phyloP scores from a whole-genome alignment of 2,329 filamentous ascomycete genomes.

The Neospermospora avenae region DNA sequence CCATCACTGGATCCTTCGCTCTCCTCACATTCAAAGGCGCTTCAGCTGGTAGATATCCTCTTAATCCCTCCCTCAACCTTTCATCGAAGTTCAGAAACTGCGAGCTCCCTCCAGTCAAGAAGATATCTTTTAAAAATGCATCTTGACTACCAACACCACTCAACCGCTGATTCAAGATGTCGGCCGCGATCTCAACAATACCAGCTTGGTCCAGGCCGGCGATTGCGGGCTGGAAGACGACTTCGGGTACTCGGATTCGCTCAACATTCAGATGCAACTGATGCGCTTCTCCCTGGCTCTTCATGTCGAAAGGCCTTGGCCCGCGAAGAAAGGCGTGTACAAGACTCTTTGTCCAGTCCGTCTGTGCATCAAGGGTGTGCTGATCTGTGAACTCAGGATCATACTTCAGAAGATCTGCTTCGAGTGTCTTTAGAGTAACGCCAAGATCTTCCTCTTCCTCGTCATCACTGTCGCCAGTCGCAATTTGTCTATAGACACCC shows the following conservation, averaged over 20 bases:
- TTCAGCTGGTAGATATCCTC: conserved; percentile 67
- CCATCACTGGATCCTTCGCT: conserved; percentile 73
- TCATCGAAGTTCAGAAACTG: conserved; percentile 86
- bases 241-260: conserved; percentile 88
- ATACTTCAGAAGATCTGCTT: conserved; percentile 80
- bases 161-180: conserved; percentile 83
- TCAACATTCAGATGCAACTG: conserved; percentile 97
- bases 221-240: conserved; percentile 89
- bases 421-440: conserved; percentile 69
- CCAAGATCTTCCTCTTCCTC: conserved; percentile 89
- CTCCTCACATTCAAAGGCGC: conserved; percentile 66
- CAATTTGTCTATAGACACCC: conserved; percentile 93
- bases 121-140: conserved; percentile 78
- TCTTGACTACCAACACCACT: conserved; percentile 54
- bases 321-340: conserved; percentile 89
- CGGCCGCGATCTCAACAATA: conserved; percentile 84
- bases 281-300: conserved; percentile 75
- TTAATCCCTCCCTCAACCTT: conserved; percentile 69
- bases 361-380: conserved; percentile 85
- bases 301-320: conserved; percentile 78
- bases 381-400: conserved; percentile 90
- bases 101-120: conserved; percentile 91
- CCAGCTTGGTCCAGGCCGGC: conserved; percentile 92
- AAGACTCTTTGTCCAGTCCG: conserved; percentile 90
- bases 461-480: conserved; percentile 80